Evolutionary conservation across 306 rosid species (phyloP).

Genomic region (Mucuna pruriens): DNA sequence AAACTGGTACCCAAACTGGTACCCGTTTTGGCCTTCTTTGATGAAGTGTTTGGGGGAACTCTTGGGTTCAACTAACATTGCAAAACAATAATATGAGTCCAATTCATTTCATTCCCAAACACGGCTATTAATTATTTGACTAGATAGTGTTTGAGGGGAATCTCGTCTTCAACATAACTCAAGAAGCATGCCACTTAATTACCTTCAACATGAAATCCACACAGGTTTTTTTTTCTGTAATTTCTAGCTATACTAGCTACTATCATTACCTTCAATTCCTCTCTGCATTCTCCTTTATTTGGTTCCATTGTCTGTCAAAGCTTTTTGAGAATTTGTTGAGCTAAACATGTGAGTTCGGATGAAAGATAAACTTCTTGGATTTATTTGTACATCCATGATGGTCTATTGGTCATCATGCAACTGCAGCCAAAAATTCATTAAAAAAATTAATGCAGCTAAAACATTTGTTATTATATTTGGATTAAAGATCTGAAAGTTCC

Average conservation of each 20-base stretch:
- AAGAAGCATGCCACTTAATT: not conserved
- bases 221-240: not conserved
- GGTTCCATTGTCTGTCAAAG: not conserved
- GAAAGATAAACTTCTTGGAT: not conserved
- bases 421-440: not conserved
- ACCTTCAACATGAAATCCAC: not conserved
- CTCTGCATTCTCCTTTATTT: not conserved
- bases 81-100: not conserved
- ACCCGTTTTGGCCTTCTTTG: too few species aligned
- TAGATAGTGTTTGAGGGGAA: not conserved
- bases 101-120: not conserved
- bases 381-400: not conserved
- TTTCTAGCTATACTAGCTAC: not conserved
- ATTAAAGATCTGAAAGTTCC: too few species aligned
- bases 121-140: not conserved
- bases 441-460: not conserved
- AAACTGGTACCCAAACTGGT: not conserved
- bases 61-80: conserved; percentile 38
- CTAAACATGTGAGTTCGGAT: not conserved
- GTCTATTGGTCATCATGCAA: not conserved
- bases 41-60: conserved; percentile 60
- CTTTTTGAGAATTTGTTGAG: not conserved
- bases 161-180: not conserved
- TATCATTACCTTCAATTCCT: not conserved
- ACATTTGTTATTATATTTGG: not conserved